These are phyloP conservation scores for Periconia macrospinosa DNA, from an alignment of 2,329 filamentous ascomycete species.

Conservation along the genomic window DNA sequence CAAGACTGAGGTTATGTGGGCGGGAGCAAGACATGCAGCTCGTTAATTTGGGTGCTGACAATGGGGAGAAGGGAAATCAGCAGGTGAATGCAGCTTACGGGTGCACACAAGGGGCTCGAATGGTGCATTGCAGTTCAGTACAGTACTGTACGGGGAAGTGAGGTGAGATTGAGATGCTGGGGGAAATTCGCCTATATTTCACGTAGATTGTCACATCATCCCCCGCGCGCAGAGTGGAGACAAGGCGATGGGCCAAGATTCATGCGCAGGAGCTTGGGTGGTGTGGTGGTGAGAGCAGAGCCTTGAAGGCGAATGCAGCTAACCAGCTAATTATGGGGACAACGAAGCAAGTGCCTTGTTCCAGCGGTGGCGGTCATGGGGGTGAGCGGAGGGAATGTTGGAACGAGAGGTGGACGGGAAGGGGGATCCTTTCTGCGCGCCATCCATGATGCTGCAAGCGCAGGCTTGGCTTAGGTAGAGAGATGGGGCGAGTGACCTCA, in stretches of 20 bases:
- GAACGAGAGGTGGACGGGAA: not conserved
- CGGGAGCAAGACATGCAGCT: slow-evolving; percentile 7
- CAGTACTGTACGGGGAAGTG: not conserved
- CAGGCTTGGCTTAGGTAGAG: not conserved
- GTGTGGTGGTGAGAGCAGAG: slow-evolving; percentile 14
- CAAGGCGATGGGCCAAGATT: slow-evolving; percentile 20
- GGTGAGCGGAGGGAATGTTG: not conserved
- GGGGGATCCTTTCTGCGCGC: not conserved
- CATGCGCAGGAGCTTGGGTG: slow-evolving; percentile 28
- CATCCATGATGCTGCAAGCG: not conserved
- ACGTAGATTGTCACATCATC: slow-evolving; percentile 18
- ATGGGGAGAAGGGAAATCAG: slow-evolving; percentile 16
- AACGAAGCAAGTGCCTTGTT: not conserved
- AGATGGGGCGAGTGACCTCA: slow-evolving; percentile 13
- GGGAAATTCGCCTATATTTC: slow-evolving; percentile 15
- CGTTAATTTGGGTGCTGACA: slow-evolving; percentile 24
- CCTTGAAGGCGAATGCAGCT: too few species aligned
- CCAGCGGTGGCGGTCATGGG: not conserved
- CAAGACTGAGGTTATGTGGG: not conserved
- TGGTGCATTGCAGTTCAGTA: not conserved
- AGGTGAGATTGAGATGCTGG: slow-evolving; percentile 1
- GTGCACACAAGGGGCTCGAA: not conserved
- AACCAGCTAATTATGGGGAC: slow-evolving; percentile 6
- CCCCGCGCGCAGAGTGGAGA: slow-evolving; percentile 8
- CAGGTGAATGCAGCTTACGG: slow-evolving; percentile 11